Evolutionary conservation across 2,329 filamentous ascomycete species (phyloP).

Genomic region (Pseudohalonectria lignicola): DNA sequence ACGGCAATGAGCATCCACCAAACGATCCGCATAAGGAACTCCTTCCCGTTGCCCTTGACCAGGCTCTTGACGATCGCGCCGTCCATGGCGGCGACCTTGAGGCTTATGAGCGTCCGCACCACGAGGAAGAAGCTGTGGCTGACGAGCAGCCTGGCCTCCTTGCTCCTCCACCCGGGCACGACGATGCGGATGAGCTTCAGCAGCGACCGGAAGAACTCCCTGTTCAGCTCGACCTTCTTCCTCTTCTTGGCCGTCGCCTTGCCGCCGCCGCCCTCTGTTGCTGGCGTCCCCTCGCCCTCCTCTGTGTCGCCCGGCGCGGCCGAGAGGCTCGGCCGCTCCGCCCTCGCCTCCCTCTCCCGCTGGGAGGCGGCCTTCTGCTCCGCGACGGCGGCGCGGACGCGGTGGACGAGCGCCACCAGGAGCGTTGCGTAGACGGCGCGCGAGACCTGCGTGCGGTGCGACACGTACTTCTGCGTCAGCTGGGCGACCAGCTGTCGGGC

Average conservation of each 20-base stretch:
- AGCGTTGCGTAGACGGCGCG: constrained; percentile 75
- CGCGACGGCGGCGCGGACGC: constrained; percentile 80
- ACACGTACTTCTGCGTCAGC: constrained; percentile 62
- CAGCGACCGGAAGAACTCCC: constrained; percentile 68
- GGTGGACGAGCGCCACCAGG: constrained; percentile 69
- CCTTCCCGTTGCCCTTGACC: constrained; percentile 81
- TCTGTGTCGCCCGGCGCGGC: constrained; percentile 22
- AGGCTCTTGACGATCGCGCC: constrained; percentile 85
- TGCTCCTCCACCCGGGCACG: constrained; percentile 80
- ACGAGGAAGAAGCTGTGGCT: constrained; percentile 93
- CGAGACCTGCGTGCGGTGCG: constrained; percentile 72
- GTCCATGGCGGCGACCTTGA: constrained; percentile 95
- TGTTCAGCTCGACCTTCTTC: constrained; percentile 85
- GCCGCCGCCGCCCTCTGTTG: constrained; percentile 9
- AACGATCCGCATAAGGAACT: constrained; percentile 77
- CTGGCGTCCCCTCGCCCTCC: constrained; percentile 12
- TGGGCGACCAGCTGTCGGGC: constrained; percentile 54
- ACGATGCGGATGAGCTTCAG: constrained; percentile 74
- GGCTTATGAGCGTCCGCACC: constrained; percentile 77
- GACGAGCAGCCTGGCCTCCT: constrained; percentile 74
- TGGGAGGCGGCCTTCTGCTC: constrained; percentile 81
- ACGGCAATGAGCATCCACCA: constrained; percentile 99
- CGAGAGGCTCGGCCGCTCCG: constrained; percentile 35
- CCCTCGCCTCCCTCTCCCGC: constrained; percentile 50
- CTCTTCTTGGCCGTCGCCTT: constrained; percentile 26